These are phyloP conservation scores for Nannochloropsis oceanica DNA, from an alignment of 108 stramenopile species.

Conservation along the genomic window DNA sequence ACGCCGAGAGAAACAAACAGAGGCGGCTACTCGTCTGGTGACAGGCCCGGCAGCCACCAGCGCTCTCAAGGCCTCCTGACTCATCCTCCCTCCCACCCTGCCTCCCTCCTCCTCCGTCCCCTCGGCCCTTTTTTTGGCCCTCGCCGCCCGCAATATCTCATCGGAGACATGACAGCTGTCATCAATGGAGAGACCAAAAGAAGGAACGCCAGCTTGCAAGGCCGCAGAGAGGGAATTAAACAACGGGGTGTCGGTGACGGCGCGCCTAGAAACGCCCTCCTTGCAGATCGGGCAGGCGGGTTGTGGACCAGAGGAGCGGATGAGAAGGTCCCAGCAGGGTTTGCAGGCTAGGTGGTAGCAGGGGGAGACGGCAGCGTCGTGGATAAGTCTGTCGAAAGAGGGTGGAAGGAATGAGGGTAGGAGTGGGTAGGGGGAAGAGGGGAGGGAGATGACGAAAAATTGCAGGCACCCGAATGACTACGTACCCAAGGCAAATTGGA, in stretches of 20 bases:
- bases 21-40: neutral
- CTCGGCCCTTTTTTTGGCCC: neutral
- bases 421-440: neutral
- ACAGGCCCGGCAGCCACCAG: neutral
- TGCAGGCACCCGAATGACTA: neutral
- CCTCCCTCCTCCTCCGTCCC: neutral
- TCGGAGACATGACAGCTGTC: neutral
- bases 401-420: neutral
- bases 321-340: neutral
- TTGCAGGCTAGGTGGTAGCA: neutral
- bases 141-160: neutral
- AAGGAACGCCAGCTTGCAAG: neutral
- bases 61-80: neutral
- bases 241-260: neutral
- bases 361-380: neutral
- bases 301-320: neutral
- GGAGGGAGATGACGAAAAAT: neutral
- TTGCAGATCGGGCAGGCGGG: neutral
- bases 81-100: neutral
- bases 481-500: neutral
- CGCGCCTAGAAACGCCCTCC: neutral
- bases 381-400: neutral
- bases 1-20: neutral
- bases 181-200: neutral
- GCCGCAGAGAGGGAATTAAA: neutral